Conservation (phyloP, 805 yeast genomes). For the Barnettozyma siamensis region DNA sequence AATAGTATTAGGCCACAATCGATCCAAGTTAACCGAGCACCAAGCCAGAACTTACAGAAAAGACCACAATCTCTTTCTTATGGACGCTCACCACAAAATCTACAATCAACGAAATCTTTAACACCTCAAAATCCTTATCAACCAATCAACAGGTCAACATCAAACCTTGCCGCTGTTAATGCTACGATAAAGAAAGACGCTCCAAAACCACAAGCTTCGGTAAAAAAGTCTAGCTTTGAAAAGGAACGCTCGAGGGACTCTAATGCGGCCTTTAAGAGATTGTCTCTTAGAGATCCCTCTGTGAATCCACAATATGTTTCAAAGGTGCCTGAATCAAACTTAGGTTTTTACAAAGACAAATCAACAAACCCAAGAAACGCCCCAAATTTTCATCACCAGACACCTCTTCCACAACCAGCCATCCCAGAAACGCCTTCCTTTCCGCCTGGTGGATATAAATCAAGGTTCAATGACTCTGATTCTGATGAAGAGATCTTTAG, state of each 20-base stretch:
- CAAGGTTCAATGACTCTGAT: conserved; percentile 61
- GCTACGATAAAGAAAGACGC: conserved; percentile 47
- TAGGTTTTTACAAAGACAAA: conserved; percentile 25
- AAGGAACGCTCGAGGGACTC: conserved; percentile 33
- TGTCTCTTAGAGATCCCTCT: conserved; percentile 30
- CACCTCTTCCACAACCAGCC: conserved; percentile 4
- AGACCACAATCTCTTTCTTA: conserved; percentile 3
- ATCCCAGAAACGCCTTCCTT: background rate
- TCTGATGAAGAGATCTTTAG: conserved; percentile 36
- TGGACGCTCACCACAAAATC: conserved; percentile 1
- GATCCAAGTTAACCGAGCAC: background rate
- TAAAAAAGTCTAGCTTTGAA: conserved; percentile 48
- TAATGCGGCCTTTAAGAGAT: conserved; percentile 32
- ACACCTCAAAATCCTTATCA: background rate
- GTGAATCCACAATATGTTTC: conserved; percentile 11
- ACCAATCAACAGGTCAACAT: conserved; percentile 11
- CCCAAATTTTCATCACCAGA: conserved; percentile 14
- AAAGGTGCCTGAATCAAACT: conserved; percentile 18
- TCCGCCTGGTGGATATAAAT: conserved; percentile 31
- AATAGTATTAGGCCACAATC: conserved; percentile 2
- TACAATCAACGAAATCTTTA: background rate
- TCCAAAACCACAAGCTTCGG: conserved; percentile 21
- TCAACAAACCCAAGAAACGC: conserved; percentile 10
- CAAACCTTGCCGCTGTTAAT: conserved; percentile 34
- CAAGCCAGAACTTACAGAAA: background rate